Evolutionary conservation across 805 yeast species (phyloP), one percentile per base, ranked within the genome.

Genomic region (Cyberlindnera maclurae): DNA sequence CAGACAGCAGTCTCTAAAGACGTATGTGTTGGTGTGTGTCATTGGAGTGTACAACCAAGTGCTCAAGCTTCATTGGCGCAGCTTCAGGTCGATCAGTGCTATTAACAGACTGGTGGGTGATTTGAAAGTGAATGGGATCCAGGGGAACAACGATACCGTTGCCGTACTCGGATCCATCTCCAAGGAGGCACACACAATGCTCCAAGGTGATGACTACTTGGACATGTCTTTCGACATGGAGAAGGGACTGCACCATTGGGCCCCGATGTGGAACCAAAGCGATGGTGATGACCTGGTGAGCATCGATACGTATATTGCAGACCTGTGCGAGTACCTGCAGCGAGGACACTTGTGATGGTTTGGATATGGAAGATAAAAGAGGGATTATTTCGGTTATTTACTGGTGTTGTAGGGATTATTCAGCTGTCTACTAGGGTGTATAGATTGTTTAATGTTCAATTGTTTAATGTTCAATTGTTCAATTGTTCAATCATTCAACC

Each of bases 121-220:
- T 40, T 55, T 68, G 51, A 59, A 57, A 12, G 62, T 64, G 37
- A 67, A 68, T 42, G 72, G 67, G 6, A 58, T 68, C 10, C 55
- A 56, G 26, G 62, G 67, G 4, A 56, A 62, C 37, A 36, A 52
- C 4, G 55, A 49, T 12, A 68, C 71, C 5, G 47, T 56, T 9
- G n/a, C 34, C 2, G 31, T 38, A 5, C 18, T 52, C 12, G 39
- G 28, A 11, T 22, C 26, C 9, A 41, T 49, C 9, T 34, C 46
- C 1, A 29, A 26, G 5, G 47, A 47, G 24, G 37, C 41, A 7
- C 42, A 43, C 15, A 27, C 28, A 17, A 40, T 47, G 40, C 16
- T 47, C 4, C 26, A 38, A 11, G 38, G 37, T 13, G 36, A 40
- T n/a, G 37, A 9, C 16, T 17, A 6, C 38, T n/a, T n/a, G n/a